These are phyloP conservation scores for Pyricularia sp. DNA, from an alignment of 2,329 filamentous ascomycete species.

Conservation along the genomic window DNA sequence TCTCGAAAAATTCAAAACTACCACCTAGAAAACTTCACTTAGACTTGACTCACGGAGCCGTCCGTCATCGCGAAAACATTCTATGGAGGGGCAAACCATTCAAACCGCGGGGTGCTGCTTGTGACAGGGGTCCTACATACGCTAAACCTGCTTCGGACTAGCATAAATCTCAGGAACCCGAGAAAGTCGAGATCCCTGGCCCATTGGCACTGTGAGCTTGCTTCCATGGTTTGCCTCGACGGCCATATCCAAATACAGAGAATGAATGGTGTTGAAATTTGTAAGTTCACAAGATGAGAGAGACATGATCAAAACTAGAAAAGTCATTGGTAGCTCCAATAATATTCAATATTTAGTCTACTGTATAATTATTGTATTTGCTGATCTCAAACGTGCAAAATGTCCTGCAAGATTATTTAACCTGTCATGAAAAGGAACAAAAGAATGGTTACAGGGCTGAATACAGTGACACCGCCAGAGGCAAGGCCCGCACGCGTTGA, in stretches of 20 bases:
- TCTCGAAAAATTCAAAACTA: neutral
- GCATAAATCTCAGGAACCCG: neutral
- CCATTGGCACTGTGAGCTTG: neutral
- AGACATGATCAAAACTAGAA: too few relatives aligned
- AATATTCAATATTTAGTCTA: too few relatives aligned
- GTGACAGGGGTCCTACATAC: neutral
- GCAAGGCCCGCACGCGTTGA: neutral
- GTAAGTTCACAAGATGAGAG: too few relatives aligned
- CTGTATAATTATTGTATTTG: neutral
- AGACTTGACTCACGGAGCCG: neutral
- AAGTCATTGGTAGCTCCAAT: too few relatives aligned
- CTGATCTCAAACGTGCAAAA: neutral
- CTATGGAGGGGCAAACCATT: slow-evolving; percentile 2
- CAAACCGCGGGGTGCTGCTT: slow-evolving; percentile 3
- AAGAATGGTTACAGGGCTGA: neutral
- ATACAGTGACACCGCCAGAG: neutral
- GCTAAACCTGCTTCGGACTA: neutral
- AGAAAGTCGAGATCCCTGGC: neutral
- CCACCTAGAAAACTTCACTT: neutral
- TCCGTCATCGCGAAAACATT: neutral
- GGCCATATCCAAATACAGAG: too few relatives aligned
- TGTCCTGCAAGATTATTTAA: neutral
- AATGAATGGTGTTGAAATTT: too few relatives aligned
- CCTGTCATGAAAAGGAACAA: neutral
- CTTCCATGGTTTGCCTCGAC: too few relatives aligned